These are phyloP conservation scores for Periglandula ipomoeae DNA, from an alignment of 2,329 filamentous ascomycete species.

Conservation along the genomic window DNA sequence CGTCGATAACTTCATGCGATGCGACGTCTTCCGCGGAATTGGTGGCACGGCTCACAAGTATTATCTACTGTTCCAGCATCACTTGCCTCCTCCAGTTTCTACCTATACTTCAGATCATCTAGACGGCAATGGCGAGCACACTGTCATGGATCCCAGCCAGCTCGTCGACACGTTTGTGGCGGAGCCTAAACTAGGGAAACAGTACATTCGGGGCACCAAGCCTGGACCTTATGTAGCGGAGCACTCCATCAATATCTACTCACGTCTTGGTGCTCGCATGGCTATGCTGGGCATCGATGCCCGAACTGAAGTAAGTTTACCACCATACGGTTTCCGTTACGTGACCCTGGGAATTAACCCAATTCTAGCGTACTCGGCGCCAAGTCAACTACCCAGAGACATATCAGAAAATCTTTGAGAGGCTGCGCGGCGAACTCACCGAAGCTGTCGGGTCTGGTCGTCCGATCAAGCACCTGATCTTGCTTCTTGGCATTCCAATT, in stretches of 20 bases:
- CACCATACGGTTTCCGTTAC: background rate
- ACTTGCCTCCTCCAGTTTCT: slow-evolving; percentile 72
- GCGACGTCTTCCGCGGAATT: slow-evolving; percentile 83
- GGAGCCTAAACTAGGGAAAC: slow-evolving; percentile 45
- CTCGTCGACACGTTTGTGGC: slow-evolving; percentile 66
- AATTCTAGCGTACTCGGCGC: slow-evolving; percentile 64
- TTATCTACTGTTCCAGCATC: slow-evolving; percentile 96
- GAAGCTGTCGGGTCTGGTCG: slow-evolving; percentile 57
- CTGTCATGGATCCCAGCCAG: slow-evolving; percentile 60
- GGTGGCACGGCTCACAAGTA: slow-evolving; percentile 94
- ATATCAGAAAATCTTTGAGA: slow-evolving; percentile 73
- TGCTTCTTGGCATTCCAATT: slow-evolving; percentile 80
- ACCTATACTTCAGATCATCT: slow-evolving; percentile 63
- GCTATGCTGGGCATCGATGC: slow-evolving; percentile 87
- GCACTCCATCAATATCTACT: slow-evolving; percentile 77
- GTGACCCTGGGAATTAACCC: background rate
- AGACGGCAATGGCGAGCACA: slow-evolving; percentile 22
- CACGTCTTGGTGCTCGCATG: slow-evolving; percentile 72
- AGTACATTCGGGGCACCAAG: slow-evolving; percentile 69
- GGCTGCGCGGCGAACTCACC: slow-evolving; percentile 63
- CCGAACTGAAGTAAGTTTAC: slow-evolving; percentile 62
- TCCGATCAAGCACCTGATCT: slow-evolving; percentile 79
- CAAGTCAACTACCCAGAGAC: slow-evolving; percentile 93
- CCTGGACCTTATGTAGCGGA: slow-evolving; percentile 87
- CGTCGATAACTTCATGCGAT: slow-evolving; percentile 86